Evolutionary conservation across 768 basidiomycete species (phyloP), one percentile per base, ranked within the genome.

Genomic region (Gautieria morchelliformis): DNA sequence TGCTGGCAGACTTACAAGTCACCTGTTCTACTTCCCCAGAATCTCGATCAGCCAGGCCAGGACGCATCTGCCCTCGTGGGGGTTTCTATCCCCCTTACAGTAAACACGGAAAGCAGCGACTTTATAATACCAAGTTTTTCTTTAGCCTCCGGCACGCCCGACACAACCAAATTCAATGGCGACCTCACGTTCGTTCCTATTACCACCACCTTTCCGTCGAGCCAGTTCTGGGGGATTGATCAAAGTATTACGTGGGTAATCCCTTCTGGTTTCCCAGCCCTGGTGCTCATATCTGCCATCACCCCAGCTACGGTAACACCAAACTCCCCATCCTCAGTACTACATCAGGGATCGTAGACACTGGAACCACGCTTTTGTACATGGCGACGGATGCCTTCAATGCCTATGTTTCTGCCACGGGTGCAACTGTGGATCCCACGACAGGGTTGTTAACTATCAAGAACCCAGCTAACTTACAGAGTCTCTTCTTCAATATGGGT

Each of bases 341-440:
- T 53, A 76, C 74, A 37, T 75, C 78, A 33, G 83, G 82, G 58
- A 80, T 84, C 58, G 79, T 84, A 37, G 56, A 57, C 24, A 35
- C 56, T 32, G 56, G 56, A 57, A 68, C 68, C 27, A 66, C 68
- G 30, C 63, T 68, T n/a, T 40, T 66, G 12, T 60, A 63, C 33
- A 40, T 69, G 19, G 59, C 66, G 8, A 62, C 58, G 12, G 69
- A 71, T 55, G 71, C 71, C 2, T 67, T 67, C 58, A 40, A 60
- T 24, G 44, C 56, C 41, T 74, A 73, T 65, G 32, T 58, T 54
- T n/a, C 49, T 11, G 68, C 68, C 5, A 71, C 70, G 5, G 71
- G 70, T 32, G 72, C 64, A 9, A 63, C 63, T 6, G 32, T 58
- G 33, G 72, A 73, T 60, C 47, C 61, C 49, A 33, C 48, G 27